Base-by-base conservation (phyloP, 2,329 filamentous ascomycete genomes). In the Mycosphaerella arachidis region DNA sequence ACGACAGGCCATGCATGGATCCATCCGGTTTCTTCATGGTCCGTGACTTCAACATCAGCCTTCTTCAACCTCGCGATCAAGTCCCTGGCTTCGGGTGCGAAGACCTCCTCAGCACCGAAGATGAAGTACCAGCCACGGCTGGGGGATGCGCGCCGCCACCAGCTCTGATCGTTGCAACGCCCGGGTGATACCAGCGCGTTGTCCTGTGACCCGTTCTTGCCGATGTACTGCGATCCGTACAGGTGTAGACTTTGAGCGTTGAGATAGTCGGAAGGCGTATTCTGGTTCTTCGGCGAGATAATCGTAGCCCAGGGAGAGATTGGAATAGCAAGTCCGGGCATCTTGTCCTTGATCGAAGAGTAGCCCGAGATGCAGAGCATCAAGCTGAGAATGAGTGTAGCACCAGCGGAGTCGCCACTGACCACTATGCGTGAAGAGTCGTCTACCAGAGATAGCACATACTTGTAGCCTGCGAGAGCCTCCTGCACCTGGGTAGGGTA, bases 1-100 rank as follows among this genome's bases (percentile, higher is more conserved):
- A 87, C 88, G 20, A 95, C 87, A 0, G 90, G 90, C 91, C 91
- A 95, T 10, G 87, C 90, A 73, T 95, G 91, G 59, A 94, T 86
- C 2, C 85, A 86, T 13, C 84, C 87, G 30, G 79, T 75, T 65
- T 90, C 85, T 68, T 85, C 84, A 67, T 83, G 78, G 57, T 79
- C 80, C 12, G 80, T 77, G n/a, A 88, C 80, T 40, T 81, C 72
- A 35, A 84, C 74, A 3, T 81, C 81, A 13, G 81, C 78, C 53
- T 79, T 79, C 59, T 79, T 77, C 58, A 90, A 77, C 31, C 83
- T 74, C 12, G 75, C 73, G 12, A 89, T 77, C 61, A 91, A 76
- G 27, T 81, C 78, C 64, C 83, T 78, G 18, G 90, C 87, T 64
- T 92, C 89, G 0, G 85, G 82, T 1, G 85, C 86, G 64, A 95